phyloP scores from a whole-genome alignment of 1,284 basidiomycete species.

The Ustilago shanxiensis region DNA sequence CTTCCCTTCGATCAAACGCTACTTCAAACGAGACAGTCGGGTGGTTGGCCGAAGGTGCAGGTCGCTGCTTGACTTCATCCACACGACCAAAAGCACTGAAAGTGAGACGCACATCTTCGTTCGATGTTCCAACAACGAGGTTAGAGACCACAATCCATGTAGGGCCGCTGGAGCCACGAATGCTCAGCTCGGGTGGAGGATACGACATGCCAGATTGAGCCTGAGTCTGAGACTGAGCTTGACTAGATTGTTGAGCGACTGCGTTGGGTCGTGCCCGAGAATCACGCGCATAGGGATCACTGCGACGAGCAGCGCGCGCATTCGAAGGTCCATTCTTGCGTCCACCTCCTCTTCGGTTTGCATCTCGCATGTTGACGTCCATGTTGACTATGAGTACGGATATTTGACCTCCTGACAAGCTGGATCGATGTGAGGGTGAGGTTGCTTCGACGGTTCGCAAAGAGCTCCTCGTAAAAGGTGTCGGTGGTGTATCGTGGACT shows the following conservation, averaged over 20 bases:
- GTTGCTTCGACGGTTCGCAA: not conserved
- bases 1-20: conserved; percentile 53
- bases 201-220: conserved; percentile 32
- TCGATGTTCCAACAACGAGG: conserved; percentile 61
- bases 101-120: conserved; percentile 64
- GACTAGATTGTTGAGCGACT: not conserved
- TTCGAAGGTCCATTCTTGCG: conserved; percentile 28
- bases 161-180: conserved; percentile 61
- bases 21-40: conserved; percentile 63
- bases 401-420: not conserved
- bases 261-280: conserved; percentile 26
- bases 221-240: not conserved
- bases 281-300: conserved; percentile 49
- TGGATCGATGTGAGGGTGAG: not conserved
- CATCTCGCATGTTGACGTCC: conserved; percentile 44
- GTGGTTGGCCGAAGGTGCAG: conserved; percentile 54
- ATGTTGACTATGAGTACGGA: conserved; percentile 10
- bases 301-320: conserved; percentile 38
- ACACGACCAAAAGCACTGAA: conserved; percentile 63
- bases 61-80: conserved; percentile 56
- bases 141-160: conserved; percentile 67
- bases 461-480: not conserved
- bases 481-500: too few species aligned
- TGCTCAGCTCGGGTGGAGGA: conserved; percentile 59
- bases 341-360: conserved; percentile 30